phyloP scores from a whole-genome alignment of 2,329 filamentous ascomycete species.

The Botrytis sinoallii region DNA sequence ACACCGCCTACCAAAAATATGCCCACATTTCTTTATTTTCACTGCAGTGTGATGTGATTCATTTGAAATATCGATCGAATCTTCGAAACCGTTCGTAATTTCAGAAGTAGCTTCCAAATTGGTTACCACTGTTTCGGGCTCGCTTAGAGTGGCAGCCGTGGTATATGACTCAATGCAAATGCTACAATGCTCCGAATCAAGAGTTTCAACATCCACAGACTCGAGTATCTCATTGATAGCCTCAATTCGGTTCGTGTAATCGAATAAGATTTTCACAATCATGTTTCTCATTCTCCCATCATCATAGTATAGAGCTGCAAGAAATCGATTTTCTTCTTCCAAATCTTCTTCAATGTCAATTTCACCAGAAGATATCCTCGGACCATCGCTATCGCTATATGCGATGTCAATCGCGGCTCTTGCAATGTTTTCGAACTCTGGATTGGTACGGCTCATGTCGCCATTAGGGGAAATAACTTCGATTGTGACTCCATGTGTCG shows the following conservation, averaged over 20 bases:
- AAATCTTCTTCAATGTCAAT: background rate
- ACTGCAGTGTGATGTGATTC: background rate
- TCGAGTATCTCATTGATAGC: fast-evolving
- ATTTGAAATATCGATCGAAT: background rate
- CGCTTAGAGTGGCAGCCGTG: background rate
- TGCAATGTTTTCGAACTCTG: background rate
- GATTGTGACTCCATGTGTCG: background rate
- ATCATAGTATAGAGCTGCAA: background rate
- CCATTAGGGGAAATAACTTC: background rate
- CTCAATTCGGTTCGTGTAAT: background rate
- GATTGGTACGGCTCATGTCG: background rate
- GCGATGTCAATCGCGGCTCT: background rate
- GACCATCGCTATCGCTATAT: background rate
- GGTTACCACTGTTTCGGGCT: background rate
- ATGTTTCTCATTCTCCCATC: background rate
- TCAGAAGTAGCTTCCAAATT: background rate
- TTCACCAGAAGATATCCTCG: background rate
- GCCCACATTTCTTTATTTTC: background rate
- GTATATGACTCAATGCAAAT: background rate
- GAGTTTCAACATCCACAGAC: background rate
- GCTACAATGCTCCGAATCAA: background rate
- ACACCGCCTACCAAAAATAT: background rate
- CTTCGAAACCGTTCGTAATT: background rate
- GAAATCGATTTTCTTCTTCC: background rate
- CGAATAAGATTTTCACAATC: too few species aligned